Evolutionary conservation across 257 asterid species (phyloP).

Genomic region (Capsicum baccatum): DNA sequence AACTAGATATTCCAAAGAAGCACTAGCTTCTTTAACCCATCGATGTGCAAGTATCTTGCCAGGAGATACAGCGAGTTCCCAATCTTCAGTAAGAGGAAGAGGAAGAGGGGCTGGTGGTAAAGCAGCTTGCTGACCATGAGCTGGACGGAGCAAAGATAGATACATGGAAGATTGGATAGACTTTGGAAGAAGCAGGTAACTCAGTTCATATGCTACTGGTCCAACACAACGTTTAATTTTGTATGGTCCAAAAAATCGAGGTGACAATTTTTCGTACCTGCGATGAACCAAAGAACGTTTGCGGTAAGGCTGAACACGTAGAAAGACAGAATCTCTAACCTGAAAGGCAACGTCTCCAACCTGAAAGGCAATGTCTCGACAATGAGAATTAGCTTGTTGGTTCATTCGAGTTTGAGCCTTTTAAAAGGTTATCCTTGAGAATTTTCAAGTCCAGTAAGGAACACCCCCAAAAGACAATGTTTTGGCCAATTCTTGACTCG

Average conservation of each 20-base stretch:
- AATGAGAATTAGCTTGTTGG: background rate
- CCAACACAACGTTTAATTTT: too few relatives aligned
- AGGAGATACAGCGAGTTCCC: background rate
- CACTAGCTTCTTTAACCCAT: background rate
- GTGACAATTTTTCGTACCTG: background rate
- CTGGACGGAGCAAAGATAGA: background rate
- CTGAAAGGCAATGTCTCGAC: background rate
- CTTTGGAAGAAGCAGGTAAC: too few relatives aligned
- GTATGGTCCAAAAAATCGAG: too few relatives aligned
- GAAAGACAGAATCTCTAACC: background rate
- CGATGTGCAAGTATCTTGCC: background rate
- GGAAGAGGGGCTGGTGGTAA: background rate
- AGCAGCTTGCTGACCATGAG: background rate
- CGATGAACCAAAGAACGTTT: background rate
- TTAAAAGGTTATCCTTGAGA: background rate
- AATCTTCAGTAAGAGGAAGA: background rate
- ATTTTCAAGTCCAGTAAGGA: background rate
- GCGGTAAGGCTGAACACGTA: background rate
- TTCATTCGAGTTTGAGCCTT: background rate
- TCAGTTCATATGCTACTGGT: too few relatives aligned
- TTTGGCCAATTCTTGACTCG: too few relatives aligned
- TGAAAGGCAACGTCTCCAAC: slow-evolving; percentile 1
- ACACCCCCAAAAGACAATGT: too few relatives aligned
- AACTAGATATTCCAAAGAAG: background rate
- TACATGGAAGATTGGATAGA: background rate